Evolutionary conservation across 202 grass and related monocot genomes (phyloP).

Genomic region (Panicum virgatum): DNA sequence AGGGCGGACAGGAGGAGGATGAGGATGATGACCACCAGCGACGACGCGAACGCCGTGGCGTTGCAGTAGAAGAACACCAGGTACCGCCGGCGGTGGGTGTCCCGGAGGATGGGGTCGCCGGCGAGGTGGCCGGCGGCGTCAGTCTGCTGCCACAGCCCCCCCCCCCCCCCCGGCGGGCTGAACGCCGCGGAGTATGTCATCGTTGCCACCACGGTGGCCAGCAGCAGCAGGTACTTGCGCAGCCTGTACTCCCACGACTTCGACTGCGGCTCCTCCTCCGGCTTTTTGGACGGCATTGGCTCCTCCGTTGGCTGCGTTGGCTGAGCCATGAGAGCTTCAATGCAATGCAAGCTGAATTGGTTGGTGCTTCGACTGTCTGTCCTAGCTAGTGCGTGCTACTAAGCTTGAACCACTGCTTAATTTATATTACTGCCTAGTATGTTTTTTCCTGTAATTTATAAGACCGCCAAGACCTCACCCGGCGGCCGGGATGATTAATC

Average conservation of each 20-base stretch:
- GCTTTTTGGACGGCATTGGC: too few relatives aligned
- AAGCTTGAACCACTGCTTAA: too few relatives aligned
- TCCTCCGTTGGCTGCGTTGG: too few relatives aligned
- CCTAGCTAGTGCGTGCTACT: too few relatives aligned
- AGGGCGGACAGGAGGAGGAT: not conserved
- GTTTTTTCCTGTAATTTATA: too few relatives aligned
- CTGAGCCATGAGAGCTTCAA: too few relatives aligned
- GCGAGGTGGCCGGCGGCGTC: not conserved
- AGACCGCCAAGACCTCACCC: too few relatives aligned
- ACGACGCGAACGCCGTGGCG: not conserved
- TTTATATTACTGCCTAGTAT: too few relatives aligned
- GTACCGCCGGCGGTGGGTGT: not conserved
- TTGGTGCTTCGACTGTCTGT: too few relatives aligned
- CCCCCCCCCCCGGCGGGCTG: not conserved
- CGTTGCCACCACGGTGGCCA: not conserved
- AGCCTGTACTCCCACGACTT: not conserved
- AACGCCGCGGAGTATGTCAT: not conserved
- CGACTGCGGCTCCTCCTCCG: too few relatives aligned
- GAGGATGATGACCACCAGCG: not conserved
- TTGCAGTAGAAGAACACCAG: not conserved
- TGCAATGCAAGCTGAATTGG: too few relatives aligned
- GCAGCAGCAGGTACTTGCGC: not conserved
- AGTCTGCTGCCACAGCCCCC: not conserved
- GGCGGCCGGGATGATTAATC: too few relatives aligned
- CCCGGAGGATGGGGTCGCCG: not conserved